Evolutionary conservation across 2,329 filamentous ascomycete species (phyloP).

Genomic region (Corinectria fuckeliana): DNA sequence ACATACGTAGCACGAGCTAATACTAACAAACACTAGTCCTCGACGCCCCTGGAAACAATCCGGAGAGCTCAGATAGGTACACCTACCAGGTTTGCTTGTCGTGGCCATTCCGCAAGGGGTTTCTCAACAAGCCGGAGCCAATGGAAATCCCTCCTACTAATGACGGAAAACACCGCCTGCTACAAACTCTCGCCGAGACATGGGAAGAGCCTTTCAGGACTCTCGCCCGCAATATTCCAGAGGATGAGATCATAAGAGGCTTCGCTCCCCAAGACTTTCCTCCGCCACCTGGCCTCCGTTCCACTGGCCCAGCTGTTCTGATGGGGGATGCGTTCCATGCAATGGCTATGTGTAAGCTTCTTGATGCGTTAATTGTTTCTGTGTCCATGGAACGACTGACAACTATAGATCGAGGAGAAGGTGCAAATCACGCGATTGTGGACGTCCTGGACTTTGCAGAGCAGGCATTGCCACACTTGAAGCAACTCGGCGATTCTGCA

Average conservation of each 20-base stretch:
- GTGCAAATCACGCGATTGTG: conserved; percentile 62
- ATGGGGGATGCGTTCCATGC: conserved; percentile 63
- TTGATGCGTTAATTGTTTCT: rapidly evolving
- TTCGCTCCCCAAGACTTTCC: conserved; percentile 58
- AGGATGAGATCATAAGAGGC: conserved; percentile 50
- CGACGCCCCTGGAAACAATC: conserved; percentile 53
- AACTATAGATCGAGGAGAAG: conserved; percentile 59
- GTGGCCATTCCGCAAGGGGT: conserved; percentile 53
- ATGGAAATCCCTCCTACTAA: conserved; percentile 50
- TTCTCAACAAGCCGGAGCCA: conserved; percentile 37
- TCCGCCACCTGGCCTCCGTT: conserved; percentile 45
- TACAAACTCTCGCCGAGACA: conserved; percentile 50
- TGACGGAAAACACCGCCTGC: conserved; percentile 47
- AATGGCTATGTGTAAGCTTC: conserved; percentile 64
- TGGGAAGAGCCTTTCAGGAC: conserved; percentile 59
- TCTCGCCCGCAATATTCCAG: conserved; percentile 49
- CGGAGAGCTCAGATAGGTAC: conserved; percentile 44
- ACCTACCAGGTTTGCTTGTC: conserved; percentile 58
- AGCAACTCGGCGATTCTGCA: background rate
- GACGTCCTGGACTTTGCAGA: conserved; percentile 56
- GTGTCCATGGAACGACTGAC: background rate
- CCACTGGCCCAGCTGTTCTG: conserved; percentile 51
- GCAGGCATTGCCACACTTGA: conserved; percentile 33
- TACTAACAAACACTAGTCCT: conserved; percentile 46
- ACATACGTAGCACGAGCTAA: rapidly evolving